These are phyloP conservation scores for Penicillium antarcticum DNA, from an alignment of 495 filamentous ascomycete species.

Conservation along the genomic window DNA sequence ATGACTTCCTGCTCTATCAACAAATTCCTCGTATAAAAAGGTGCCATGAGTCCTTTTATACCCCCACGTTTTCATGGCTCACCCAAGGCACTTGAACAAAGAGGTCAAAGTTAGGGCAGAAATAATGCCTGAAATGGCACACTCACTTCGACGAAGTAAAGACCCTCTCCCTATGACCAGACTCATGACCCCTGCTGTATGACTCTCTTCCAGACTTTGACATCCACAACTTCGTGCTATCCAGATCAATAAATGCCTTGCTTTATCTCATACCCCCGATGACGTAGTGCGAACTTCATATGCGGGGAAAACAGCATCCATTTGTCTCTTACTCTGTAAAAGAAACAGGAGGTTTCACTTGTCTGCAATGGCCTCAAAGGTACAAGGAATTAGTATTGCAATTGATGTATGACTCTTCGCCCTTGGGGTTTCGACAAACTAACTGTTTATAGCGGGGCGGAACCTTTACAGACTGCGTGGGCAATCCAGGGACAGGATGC, in stretches of 20 bases:
- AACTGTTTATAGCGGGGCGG: slow-evolving; percentile 18
- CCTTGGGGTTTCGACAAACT: not conserved
- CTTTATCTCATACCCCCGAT: not conserved
- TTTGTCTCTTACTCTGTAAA: not conserved
- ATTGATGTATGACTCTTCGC: slow-evolving; percentile 18
- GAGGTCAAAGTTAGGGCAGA: no score
- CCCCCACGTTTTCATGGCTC: no score
- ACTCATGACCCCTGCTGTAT: no score
- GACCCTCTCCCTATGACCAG: no score
- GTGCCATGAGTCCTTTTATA: no score
- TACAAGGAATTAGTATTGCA: slow-evolving; percentile 22
- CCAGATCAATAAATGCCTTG: no score
- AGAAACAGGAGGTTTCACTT: not conserved
- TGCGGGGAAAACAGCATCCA: not conserved
- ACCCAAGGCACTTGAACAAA: no score
- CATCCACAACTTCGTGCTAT: no score
- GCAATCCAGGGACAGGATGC: slow-evolving; percentile 20
- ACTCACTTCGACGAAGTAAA: no score
- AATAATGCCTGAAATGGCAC: no score
- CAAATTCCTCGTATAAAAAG: not conserved
- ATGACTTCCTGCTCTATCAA: no score
- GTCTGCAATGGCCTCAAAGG: not conserved
- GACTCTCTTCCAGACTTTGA: no score
- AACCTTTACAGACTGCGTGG: slow-evolving; percentile 28
- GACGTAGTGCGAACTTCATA: not conserved